Evolutionary conservation across 1,284 basidiomycete genomes (phyloP).

Genomic region (Garcileccinum viscosum): DNA sequence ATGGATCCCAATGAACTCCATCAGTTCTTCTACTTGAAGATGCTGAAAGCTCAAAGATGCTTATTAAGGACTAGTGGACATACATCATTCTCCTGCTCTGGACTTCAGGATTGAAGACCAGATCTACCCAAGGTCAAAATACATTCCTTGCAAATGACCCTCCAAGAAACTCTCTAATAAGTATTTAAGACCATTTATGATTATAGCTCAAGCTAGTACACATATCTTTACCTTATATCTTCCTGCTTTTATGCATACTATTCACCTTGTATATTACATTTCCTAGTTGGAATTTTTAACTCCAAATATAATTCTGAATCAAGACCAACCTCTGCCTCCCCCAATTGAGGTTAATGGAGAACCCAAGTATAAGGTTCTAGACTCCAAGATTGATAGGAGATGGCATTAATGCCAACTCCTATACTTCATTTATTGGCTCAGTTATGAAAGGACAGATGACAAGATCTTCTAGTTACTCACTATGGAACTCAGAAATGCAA

Average conservation of each 20-base stretch:
- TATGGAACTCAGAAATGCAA: background rate
- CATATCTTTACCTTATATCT: too few species aligned
- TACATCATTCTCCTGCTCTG: background rate
- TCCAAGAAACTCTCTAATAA: background rate
- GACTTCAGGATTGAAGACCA: background rate
- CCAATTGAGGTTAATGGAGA: background rate
- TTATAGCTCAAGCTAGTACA: too few species aligned
- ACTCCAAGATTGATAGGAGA: conserved; percentile 6
- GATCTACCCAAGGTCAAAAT: background rate
- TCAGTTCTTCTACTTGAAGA: background rate
- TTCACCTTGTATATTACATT: too few species aligned
- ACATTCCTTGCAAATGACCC: background rate
- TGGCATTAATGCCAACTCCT: background rate
- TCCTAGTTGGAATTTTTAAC: too few species aligned
- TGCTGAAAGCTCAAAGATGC: background rate
- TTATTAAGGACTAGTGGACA: background rate
- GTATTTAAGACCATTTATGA: too few species aligned
- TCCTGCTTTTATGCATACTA: too few species aligned
- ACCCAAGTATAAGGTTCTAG: conserved; percentile 5
- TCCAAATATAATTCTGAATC: too few species aligned
- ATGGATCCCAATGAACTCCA: background rate
- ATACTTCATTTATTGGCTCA: background rate
- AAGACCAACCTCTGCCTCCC: background rate
- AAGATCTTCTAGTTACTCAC: conserved; percentile 1
- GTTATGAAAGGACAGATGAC: background rate